Base-by-base conservation (phyloP, 176 grass and related monocot genomes). In the Aegilops longissima region DNA sequence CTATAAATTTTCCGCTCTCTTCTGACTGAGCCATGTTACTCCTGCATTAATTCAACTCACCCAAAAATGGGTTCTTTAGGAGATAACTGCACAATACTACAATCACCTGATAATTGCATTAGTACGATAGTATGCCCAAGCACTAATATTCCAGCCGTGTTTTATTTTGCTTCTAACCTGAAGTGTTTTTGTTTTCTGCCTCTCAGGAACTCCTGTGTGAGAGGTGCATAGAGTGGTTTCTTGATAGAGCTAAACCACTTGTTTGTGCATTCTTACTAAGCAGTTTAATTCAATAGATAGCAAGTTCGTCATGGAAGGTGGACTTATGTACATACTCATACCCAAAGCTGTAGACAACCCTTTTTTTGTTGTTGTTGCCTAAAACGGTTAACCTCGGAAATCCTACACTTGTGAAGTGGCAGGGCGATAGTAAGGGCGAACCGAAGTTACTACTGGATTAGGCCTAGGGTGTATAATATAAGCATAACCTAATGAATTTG, bases 101-200 rank as follows among this genome's bases (percentile, higher is more conserved):
- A 0, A 11, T 80, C 31, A 84, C 36, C 24, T 68, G 18, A 56
- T 59, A 54, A 85, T 17, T 79, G 33, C 24, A 49, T 49, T 59
- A 49, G 13, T 68, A 1, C 6, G n/a, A 68, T 80, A 21, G 13
- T 69, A 47, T 76, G 1, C 30, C 10, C 14, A 69, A 69, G 51
- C 25, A 25, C 8, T 56, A 5, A 30, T 12, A 85, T 79, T 42
- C 12, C 16, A 56, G 71, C 7, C 12, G 23, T 42, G 23, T 1
- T 82, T 83, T 52, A 8, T 65, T 65, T 81, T 82, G 31, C 79
- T 82, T 54, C 33, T 18, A 56, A 16, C 9, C 70, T 62, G n/a
- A 36, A 4, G 20, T 30, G 0, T 0, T 20, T 71, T 29, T 72
- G 56, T 63, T 79, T 64, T 44, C n/a, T 40, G 31, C 2, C 34